Conservation (phyloP, 495 filamentous ascomycete species). For the Tetracladium marchalianum region DNA sequence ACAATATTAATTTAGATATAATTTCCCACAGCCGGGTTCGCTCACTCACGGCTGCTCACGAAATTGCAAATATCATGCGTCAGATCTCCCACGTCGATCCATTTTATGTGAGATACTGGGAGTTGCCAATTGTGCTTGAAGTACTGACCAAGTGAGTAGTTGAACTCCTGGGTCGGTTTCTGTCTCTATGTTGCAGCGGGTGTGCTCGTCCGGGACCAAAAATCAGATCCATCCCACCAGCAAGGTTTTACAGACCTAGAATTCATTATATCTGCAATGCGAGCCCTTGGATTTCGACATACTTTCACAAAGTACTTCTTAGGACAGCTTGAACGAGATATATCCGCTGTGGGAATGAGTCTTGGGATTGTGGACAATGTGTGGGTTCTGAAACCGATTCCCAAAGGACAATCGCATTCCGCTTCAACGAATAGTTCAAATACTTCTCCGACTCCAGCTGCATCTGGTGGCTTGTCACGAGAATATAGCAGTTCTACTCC, state of each 20-base stretch:
- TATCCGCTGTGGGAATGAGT: slow-evolving; percentile 48
- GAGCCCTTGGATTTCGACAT: slow-evolving; percentile 73
- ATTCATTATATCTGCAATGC: slow-evolving; percentile 81
- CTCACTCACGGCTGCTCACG: slow-evolving; percentile 84
- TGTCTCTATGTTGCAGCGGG: slow-evolving; percentile 88
- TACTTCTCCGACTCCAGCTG: not conserved
- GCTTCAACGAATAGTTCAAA: not conserved
- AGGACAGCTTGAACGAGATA: slow-evolving; percentile 83
- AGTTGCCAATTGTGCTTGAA: not conserved
- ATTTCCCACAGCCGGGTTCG: slow-evolving; percentile 78
- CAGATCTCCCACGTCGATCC: slow-evolving; percentile 85
- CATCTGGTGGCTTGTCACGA: not conserved
- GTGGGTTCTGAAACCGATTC: too few relatives aligned
- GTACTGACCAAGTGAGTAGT: slow-evolving; percentile 36
- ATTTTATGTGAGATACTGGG: slow-evolving; percentile 51
- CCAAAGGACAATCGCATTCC: too few relatives aligned
- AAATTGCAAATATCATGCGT: slow-evolving; percentile 90
- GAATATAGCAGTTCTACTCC: not conserved
- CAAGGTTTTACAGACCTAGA: slow-evolving; percentile 71
- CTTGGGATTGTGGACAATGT: too few relatives aligned
- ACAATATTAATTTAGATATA: slow-evolving; percentile 63
- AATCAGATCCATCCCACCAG: slow-evolving; percentile 68
- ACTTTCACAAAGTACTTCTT: slow-evolving; percentile 90
- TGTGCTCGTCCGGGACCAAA: slow-evolving; percentile 89
- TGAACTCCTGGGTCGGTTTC: slow-evolving; percentile 93